Percentiles rank a stretch among this genome's conserved stretches.
Evolutionary conservation across 1,284 basidiomycete species (phyloP).

Genomic region (Heterobasidion occidentale): DNA sequence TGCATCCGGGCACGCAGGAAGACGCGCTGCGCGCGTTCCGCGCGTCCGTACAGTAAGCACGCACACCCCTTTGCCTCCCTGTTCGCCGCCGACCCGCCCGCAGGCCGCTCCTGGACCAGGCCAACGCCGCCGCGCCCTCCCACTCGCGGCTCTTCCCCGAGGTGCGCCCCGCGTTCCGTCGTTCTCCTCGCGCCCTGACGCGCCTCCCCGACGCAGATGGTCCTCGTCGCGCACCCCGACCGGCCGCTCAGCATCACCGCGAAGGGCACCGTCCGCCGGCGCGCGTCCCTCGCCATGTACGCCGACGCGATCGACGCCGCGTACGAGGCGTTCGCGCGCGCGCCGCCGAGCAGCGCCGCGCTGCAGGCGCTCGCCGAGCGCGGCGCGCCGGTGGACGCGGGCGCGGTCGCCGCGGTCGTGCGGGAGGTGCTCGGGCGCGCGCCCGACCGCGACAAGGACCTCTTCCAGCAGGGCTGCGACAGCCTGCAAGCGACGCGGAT

Average conservation of each 20-base stretch:
- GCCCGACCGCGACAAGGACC: constrained; percentile 19
- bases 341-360: neutral
- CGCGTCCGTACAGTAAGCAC: constrained; percentile 21
- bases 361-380: constrained; percentile 15
- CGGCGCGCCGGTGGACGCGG: constrained; percentile 9
- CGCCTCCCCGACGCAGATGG: constrained; percentile 16
- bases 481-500: constrained; percentile 29
- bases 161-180: neutral
- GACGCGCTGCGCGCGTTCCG: constrained; percentile 15
- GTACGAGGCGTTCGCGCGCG: constrained; percentile 19
- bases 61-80: neutral
- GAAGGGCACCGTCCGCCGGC: constrained; percentile 22
- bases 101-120: constrained; percentile 26
- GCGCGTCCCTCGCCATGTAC: constrained; percentile 20
- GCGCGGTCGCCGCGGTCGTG: constrained; percentile 14
- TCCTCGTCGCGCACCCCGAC: constrained; percentile 16
- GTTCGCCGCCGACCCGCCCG: neutral
- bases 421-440: constrained; percentile 10
- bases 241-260: constrained; percentile 25
- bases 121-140: constrained; percentile 28
- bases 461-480: constrained; percentile 29
- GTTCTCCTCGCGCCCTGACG: neutral
- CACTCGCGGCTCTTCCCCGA: constrained; percentile 31
- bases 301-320: constrained; percentile 20
- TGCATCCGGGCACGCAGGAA: constrained; percentile 15